Evolutionary conservation across 2,329 filamentous ascomycete species (phyloP).

Genomic region (Aspergillus vadensis): DNA sequence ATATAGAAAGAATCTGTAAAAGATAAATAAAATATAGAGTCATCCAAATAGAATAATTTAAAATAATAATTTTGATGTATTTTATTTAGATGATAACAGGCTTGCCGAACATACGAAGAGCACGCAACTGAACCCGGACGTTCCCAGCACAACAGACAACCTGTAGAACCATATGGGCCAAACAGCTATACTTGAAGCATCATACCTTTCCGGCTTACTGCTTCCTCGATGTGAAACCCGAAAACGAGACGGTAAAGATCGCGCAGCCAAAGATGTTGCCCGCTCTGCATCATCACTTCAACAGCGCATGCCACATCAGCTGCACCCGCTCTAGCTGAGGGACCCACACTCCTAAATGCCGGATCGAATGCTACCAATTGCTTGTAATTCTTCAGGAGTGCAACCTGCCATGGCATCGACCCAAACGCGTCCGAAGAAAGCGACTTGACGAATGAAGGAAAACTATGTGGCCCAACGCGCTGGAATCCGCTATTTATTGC

Average conservation of each 20-base stretch:
- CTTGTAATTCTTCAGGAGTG: slow-evolving; percentile 76
- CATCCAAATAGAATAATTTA: too few species aligned
- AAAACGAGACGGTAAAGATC: slow-evolving; percentile 85
- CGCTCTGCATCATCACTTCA: slow-evolving; percentile 69
- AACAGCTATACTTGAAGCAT: slow-evolving; percentile 35
- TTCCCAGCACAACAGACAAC: too few species aligned
- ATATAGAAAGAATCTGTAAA: too few species aligned
- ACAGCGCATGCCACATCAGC: slow-evolving; percentile 81
- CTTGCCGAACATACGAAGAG: too few species aligned
- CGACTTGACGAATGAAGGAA: slow-evolving; percentile 75
- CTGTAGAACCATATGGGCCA: too few species aligned
- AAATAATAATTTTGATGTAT: too few species aligned
- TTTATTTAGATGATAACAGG: too few species aligned
- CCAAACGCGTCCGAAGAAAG: slow-evolving; percentile 80
- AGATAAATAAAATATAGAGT: too few species aligned
- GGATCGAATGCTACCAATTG: slow-evolving; percentile 75
- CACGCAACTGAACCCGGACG: too few species aligned
- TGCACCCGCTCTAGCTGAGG: slow-evolving; percentile 50
- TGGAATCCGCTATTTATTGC: slow-evolving; percentile 82
- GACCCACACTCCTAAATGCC: slow-evolving; percentile 55
- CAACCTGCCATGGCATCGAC: slow-evolving; percentile 66
- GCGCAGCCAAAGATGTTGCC: slow-evolving; percentile 75
- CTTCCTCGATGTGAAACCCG: slow-evolving; percentile 79
- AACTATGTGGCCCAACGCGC: slow-evolving; percentile 57
- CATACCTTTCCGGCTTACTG: slow-evolving; percentile 65